Evolutionary conservation across 2,329 filamentous ascomycete genomes (phyloP).

Genomic region (Mariannaea sp.): DNA sequence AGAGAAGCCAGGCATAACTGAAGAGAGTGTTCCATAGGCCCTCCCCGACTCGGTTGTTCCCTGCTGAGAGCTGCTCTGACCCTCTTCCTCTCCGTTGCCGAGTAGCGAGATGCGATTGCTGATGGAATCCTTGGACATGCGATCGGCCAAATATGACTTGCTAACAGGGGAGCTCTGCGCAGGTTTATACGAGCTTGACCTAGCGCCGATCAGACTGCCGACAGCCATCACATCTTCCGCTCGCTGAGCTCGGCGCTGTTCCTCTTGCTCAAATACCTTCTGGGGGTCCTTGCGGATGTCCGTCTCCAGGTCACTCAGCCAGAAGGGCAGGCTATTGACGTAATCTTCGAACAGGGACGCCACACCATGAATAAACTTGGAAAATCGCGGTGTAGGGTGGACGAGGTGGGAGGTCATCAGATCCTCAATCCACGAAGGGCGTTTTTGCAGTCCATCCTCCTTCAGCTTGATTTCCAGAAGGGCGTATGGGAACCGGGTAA

Average conservation of each 20-base stretch:
- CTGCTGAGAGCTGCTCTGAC: slow-evolving; percentile 42
- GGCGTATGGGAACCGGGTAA: slow-evolving; percentile 87
- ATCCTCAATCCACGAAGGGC: slow-evolving; percentile 86
- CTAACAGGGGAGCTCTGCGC: slow-evolving; percentile 69
- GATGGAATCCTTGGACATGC: slow-evolving; percentile 49
- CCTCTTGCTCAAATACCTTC: slow-evolving; percentile 87
- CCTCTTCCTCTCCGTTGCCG: slow-evolving; percentile 42
- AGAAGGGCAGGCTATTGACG: slow-evolving; percentile 95
- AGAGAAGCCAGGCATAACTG: slow-evolving; percentile 81
- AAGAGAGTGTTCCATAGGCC: slow-evolving; percentile 64
- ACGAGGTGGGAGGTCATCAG: slow-evolving; percentile 92
- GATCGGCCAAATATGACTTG: slow-evolving; percentile 66
- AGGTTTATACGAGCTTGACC: slow-evolving; percentile 59
- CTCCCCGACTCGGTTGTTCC: slow-evolving; percentile 41
- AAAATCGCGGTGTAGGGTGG: slow-evolving; percentile 87
- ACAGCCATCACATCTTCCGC: slow-evolving; percentile 89
- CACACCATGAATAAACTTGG: slow-evolving; percentile 94
- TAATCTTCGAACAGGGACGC: slow-evolving; percentile 93
- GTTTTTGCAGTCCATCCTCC: slow-evolving; percentile 67
- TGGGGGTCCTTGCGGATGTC: slow-evolving; percentile 95
- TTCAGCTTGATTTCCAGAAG: slow-evolving; percentile 91
- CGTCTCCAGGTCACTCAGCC: slow-evolving; percentile 87
- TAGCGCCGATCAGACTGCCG: slow-evolving; percentile 78
- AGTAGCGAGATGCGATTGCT: slow-evolving; percentile 34
- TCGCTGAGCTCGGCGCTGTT: slow-evolving; percentile 77